These are phyloP conservation scores for Malassezia dermatis DNA, from an alignment of 1,284 basidiomycete genomes.

Conservation along the genomic window DNA sequence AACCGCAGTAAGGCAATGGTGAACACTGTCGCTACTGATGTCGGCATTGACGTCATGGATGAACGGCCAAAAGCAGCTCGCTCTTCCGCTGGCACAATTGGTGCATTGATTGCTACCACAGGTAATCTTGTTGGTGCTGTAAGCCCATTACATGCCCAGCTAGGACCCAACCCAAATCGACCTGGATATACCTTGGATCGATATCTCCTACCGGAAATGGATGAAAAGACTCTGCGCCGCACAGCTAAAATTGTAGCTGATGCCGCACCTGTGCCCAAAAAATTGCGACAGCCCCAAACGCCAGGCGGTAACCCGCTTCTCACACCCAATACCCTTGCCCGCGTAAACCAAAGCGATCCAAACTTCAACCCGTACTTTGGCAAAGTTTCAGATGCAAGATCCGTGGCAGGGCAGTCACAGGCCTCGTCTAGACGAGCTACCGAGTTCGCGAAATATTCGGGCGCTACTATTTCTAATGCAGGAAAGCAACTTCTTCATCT, in stretches of 20 bases:
- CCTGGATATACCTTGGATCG: slow-evolving; percentile 62
- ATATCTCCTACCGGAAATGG: slow-evolving; percentile 50
- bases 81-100: slow-evolving; percentile 61
- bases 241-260: slow-evolving; percentile 45
- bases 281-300: not conserved
- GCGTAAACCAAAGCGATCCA: not conserved
- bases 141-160: slow-evolving; percentile 43
- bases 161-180: slow-evolving; percentile 60
- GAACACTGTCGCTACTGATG: slow-evolving; percentile 35
- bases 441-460: not conserved
- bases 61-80: slow-evolving; percentile 54
- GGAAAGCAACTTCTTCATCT: not conserved
- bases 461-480: not conserved
- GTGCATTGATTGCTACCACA: slow-evolving; percentile 62
- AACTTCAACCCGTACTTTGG: slow-evolving; percentile 12
- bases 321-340: not conserved
- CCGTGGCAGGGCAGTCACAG: not conserved
- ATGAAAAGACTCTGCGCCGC: slow-evolving; percentile 41
- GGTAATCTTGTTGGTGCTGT: slow-evolving; percentile 53
- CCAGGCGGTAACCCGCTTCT: not conserved
- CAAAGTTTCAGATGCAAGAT: not conserved
- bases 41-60: slow-evolving; percentile 32
- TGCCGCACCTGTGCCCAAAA: slow-evolving; percentile 28
- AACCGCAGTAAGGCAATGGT: slow-evolving; percentile 19
- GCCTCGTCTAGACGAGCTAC: not conserved